Conservation (phyloP, 495 filamentous ascomycete genomes). For the Lindgomyces ingoldianus region DNA sequence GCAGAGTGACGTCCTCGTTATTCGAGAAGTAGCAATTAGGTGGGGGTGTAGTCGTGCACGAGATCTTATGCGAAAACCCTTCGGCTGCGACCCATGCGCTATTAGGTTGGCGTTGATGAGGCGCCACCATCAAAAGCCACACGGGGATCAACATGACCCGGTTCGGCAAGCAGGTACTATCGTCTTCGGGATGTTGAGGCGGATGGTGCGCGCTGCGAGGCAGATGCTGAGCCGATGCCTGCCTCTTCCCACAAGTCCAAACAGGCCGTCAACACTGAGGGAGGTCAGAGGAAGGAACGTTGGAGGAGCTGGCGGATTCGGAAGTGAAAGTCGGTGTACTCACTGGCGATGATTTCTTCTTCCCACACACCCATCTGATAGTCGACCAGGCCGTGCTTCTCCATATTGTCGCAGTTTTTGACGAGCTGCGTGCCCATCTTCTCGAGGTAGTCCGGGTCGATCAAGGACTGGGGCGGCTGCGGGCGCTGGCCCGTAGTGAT, state of each 20-base stretch:
- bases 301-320: too few species aligned
- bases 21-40: slow-evolving; percentile 2
- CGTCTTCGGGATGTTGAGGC: slow-evolving; percentile 32
- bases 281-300: not conserved
- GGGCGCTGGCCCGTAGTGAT: slow-evolving; percentile 61
- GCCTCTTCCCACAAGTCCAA: slow-evolving; percentile 29
- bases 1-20: slow-evolving; percentile 1
- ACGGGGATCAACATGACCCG: not conserved
- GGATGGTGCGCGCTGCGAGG: slow-evolving; percentile 13
- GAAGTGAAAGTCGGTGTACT: too few species aligned
- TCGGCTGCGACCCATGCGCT: slow-evolving; percentile 12
- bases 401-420: slow-evolving; percentile 78
- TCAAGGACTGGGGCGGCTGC: slow-evolving; percentile 62
- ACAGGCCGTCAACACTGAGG: slow-evolving; percentile 30
- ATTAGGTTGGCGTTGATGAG: not conserved
- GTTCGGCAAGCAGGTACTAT: slow-evolving; percentile 9
- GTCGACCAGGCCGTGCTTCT: slow-evolving; percentile 88
- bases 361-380: slow-evolving; percentile 97
- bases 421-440: slow-evolving; percentile 81
- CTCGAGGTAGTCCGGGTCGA: slow-evolving; percentile 68
- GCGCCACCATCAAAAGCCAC: slow-evolving; percentile 31
- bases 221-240: slow-evolving; percentile 7
- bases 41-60: slow-evolving; percentile 6
- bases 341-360: slow-evolving; percentile 71
- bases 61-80: not conserved